Evolutionary conservation across 2,329 filamentous ascomycete genomes (phyloP).

Genomic region (Teratosphaeria viscida): DNA sequence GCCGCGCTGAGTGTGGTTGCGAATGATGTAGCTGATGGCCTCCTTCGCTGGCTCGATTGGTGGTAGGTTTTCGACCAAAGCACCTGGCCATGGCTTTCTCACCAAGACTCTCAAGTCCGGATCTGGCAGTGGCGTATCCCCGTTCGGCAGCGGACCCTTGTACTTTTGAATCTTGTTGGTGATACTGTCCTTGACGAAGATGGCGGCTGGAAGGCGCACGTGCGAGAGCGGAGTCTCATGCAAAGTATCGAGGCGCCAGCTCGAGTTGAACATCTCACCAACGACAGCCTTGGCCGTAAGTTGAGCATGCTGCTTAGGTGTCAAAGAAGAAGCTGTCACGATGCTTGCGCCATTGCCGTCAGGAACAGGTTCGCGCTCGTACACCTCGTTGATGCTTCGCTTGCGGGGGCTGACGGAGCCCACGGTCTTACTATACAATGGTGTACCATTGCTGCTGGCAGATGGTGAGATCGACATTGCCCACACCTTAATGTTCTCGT

Average conservation of each 20-base stretch:
- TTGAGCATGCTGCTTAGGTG: slow-evolving; percentile 25
- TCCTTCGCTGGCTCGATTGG: slow-evolving; percentile 53
- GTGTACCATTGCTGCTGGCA: not conserved
- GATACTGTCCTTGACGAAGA: slow-evolving; percentile 55
- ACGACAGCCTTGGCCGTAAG: slow-evolving; percentile 49
- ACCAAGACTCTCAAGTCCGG: slow-evolving; percentile 63
- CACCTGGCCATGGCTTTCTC: slow-evolving; percentile 68
- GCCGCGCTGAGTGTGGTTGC: slow-evolving; percentile 63
- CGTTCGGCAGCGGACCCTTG: slow-evolving; percentile 53
- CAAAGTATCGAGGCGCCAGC: slow-evolving; percentile 63
- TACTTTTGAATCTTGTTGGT: slow-evolving; percentile 60
- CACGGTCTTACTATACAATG: not conserved
- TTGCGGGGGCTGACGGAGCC: slow-evolving; percentile 22
- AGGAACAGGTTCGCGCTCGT: slow-evolving; percentile 19
- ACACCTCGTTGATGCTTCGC: slow-evolving; percentile 26
- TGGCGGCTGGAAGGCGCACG: slow-evolving; percentile 55
- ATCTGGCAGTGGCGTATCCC: slow-evolving; percentile 25
- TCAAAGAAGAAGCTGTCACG: slow-evolving; percentile 34
- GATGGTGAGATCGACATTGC: slow-evolving; percentile 50
- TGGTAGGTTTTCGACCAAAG: slow-evolving; percentile 55
- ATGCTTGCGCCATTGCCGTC: slow-evolving; percentile 2
- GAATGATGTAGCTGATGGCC: slow-evolving; percentile 78
- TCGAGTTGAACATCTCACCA: slow-evolving; percentile 68
- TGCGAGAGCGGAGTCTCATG: slow-evolving; percentile 55
- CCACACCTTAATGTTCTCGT: slow-evolving; percentile 75